These are phyloP conservation scores for Penicillium dipodomyicola DNA, from an alignment of 495 filamentous ascomycete species.

Conservation along the genomic window DNA sequence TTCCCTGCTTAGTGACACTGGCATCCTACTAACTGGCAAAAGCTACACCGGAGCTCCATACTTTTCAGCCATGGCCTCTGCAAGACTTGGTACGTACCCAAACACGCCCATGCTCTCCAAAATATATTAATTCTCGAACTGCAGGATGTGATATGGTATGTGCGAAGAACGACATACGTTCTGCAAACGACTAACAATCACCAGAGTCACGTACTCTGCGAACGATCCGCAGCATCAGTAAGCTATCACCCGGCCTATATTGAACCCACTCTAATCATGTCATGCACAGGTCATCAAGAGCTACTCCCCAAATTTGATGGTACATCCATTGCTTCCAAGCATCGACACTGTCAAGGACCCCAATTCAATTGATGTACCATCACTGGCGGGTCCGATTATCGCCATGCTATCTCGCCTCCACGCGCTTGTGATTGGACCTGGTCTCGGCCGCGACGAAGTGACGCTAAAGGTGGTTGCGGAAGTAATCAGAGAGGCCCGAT, in stretches of 20 bases:
- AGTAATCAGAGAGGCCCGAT: constrained; percentile 77
- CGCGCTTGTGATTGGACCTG: constrained; percentile 90
- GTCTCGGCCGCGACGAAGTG: constrained; percentile 81
- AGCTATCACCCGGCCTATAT: background rate
- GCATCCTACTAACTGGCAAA: constrained; percentile 19
- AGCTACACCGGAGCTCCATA: constrained; percentile 95
- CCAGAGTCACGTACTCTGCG: constrained; percentile 95
- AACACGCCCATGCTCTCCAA: background rate
- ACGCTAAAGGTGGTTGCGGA: constrained; percentile 84
- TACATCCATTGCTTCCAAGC: constrained; percentile 92
- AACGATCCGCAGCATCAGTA: constrained; percentile 71
- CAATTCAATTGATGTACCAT: constrained; percentile 46
- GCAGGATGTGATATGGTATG: constrained; percentile 76
- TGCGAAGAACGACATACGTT: background rate
- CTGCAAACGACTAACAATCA: constrained; percentile 12
- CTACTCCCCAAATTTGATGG: constrained; percentile 98
- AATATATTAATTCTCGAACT: background rate
- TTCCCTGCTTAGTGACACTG: constrained; percentile 3
- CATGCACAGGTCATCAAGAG: constrained; percentile 73
- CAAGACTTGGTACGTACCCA: constrained; percentile 58
- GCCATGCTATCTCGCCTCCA: constrained; percentile 82
- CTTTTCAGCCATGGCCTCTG: constrained; percentile 96
- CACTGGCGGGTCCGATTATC: constrained; percentile 69
- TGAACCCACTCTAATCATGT: background rate
- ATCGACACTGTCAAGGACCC: constrained; percentile 42